Evolutionary conservation across 2,329 filamentous ascomycete species (phyloP).

Genomic region (Pestalotiopsis sp.): DNA sequence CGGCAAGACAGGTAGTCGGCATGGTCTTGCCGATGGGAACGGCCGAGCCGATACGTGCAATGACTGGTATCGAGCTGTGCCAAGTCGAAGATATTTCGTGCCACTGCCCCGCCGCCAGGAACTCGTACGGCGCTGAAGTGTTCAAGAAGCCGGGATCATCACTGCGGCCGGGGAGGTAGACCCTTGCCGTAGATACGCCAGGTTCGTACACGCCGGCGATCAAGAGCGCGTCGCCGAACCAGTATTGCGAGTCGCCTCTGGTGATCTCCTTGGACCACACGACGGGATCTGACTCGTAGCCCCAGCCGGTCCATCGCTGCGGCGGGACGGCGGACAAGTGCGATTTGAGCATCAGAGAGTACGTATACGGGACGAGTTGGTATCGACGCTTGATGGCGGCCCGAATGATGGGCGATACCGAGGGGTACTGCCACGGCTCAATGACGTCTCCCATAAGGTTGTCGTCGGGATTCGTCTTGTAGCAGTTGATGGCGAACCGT

Average conservation of each 20-base stretch:
- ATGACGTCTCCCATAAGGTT: slow-evolving; percentile 73
- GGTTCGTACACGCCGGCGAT: slow-evolving; percentile 70
- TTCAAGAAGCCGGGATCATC: slow-evolving; percentile 64
- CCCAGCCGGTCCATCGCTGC: slow-evolving; percentile 75
- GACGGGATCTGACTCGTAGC: slow-evolving; percentile 66
- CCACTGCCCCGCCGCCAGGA: slow-evolving; percentile 48
- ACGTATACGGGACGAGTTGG: slow-evolving; percentile 72
- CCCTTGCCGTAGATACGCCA: slow-evolving; percentile 50
- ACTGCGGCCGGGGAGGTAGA: slow-evolving; percentile 62
- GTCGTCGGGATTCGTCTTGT: slow-evolving; percentile 69
- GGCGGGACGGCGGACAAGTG: slow-evolving; percentile 64
- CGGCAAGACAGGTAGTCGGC: slow-evolving; percentile 37
- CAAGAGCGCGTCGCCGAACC: slow-evolving; percentile 69
- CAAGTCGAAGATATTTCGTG: slow-evolving; percentile 42
- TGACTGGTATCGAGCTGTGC: slow-evolving; percentile 43
- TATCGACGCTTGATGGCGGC: slow-evolving; percentile 71
- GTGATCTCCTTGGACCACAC: slow-evolving; percentile 66
- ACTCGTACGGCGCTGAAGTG: slow-evolving; percentile 61
- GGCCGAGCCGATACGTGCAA: slow-evolving; percentile 40
- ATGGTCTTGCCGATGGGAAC: slow-evolving; percentile 38
- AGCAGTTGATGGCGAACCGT: slow-evolving; percentile 78
- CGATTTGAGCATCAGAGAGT: slow-evolving; percentile 64
- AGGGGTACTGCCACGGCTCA: slow-evolving; percentile 77
- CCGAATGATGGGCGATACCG: slow-evolving; percentile 64
- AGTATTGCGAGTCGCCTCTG: slow-evolving; percentile 71